Percentiles rank a stretch among this genome's conserved stretches.
Evolutionary conservation across 2,329 filamentous ascomycete genomes (phyloP).

Genomic region (Stagonosporopsis chrysanthemi): DNA sequence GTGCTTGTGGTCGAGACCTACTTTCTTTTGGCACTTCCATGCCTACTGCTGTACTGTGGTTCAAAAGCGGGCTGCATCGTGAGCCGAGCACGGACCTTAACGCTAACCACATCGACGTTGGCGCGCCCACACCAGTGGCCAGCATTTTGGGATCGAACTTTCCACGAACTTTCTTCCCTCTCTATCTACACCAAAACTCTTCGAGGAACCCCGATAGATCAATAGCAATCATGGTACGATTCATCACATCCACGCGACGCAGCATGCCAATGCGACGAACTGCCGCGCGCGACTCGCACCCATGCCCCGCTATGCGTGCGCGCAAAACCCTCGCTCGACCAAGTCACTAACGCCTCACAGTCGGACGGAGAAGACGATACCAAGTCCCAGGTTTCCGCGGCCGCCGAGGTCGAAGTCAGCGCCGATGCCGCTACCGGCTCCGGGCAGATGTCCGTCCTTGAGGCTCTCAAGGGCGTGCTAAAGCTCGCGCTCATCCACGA

Average conservation of each 20-base stretch:
- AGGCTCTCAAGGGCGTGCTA: slow-evolving; percentile 98
- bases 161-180: slow-evolving; percentile 18
- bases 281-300: background rate
- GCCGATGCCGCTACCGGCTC: slow-evolving; percentile 81
- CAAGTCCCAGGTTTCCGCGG: slow-evolving; percentile 77
- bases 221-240: slow-evolving; percentile 52
- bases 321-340: background rate
- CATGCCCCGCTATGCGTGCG: slow-evolving; percentile 14
- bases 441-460: slow-evolving; percentile 96
- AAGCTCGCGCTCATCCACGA: slow-evolving; percentile 99
- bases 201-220: slow-evolving; percentile 56
- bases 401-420: slow-evolving; percentile 93
- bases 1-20: too few relatives aligned
- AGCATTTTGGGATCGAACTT: slow-evolving; percentile 20
- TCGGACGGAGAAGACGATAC: slow-evolving; percentile 99
- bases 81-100: background rate
- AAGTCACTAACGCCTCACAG: slow-evolving; percentile 57
- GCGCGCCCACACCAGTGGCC: background rate
- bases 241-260: slow-evolving; percentile 11
- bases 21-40: background rate
- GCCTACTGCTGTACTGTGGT: too few relatives aligned
- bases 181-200: slow-evolving; percentile 44
- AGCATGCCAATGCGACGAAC: background rate
- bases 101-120: slow-evolving; percentile 7
- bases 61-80: background rate